Evolutionary conservation across 1,284 basidiomycete species (phyloP), one percentile per base, ranked within the genome.

Genomic region (Cutaneotrichosporon sp.): DNA sequence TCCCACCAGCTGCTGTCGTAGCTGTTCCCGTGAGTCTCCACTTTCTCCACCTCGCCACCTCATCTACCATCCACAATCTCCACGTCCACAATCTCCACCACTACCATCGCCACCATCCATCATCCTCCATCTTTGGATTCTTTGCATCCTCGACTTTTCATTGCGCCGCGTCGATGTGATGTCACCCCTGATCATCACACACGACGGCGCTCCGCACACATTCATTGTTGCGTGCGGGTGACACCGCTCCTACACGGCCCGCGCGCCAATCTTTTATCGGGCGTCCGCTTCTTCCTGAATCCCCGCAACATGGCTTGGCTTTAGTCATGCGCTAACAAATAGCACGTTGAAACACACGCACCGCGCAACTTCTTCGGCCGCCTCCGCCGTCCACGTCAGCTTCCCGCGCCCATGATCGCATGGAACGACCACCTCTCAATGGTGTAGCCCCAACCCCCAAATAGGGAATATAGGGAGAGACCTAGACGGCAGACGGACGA

Each of bases 341-440:
- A 64, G 63, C 63, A 64, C 47, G 62, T 38, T 21, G 62, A 60
- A 7, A 50, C 58, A 7, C 57, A 59, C 52, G 58, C 62, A 14
- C 62, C 62, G 31, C 32, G 49, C 16, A 46, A 34, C 46, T 31
- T 42, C 38, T 56, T 56, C 36, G 36, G 55, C 38, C 55, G 55
- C 22, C 22, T 56, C 18, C 55, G 38, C 38, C 55, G 55, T 3
- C 38, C 38, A 5, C 36, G 55, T 3, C 46, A 21, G 11, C 55
- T 56, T 21, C 46, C 46, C 26, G 26, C 50, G 18, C 59, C n/a
- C 60, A 61, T 42, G 55, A 42, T 67, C 30, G 64, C 57, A 18
- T 70, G 69, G 69, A 67, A 62, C 58, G 69, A 70, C 61, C 64
- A 69, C 56, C 67, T 70, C 36, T 56, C 65, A 36, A 70, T 70